These are phyloP conservation scores for Suhomyces bribrorum DNA, from an alignment of 1,139 yeast species.

Conservation along the genomic window DNA sequence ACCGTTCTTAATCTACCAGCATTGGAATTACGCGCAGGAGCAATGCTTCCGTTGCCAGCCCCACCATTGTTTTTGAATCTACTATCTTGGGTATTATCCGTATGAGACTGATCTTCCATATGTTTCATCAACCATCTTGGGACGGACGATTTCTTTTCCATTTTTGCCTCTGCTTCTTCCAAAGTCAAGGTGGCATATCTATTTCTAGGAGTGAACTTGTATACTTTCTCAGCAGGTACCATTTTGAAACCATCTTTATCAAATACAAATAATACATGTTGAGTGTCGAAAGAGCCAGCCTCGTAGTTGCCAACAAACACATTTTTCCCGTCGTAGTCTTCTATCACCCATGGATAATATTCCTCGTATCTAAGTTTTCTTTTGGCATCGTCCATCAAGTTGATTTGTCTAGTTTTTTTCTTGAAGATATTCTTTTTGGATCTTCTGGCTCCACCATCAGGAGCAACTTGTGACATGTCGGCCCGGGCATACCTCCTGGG, in stretches of 20 bases:
- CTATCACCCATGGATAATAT: conserved; percentile 96
- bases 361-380: conserved; percentile 89
- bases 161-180: conserved; percentile 94
- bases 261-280: conserved; percentile 78
- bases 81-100: conserved; percentile 47
- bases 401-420: conserved; percentile 83
- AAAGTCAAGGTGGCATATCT: conserved; percentile 89
- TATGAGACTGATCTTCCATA: conserved; percentile 61
- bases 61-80: conserved; percentile 39
- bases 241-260: conserved; percentile 88
- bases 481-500: conserved; percentile 12
- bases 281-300: conserved; percentile 85
- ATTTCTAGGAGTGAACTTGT: conserved; percentile 89
- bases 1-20: conserved; percentile 58
- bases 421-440: conserved; percentile 63
- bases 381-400: conserved; percentile 76
- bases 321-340: conserved; percentile 90
- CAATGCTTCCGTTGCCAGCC: conserved; percentile 15
- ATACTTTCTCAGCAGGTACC: conserved; percentile 94
- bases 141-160: conserved; percentile 78
- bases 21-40: conserved; percentile 4
- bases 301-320: conserved; percentile 96
- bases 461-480: conserved; percentile 77
- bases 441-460: conserved; percentile 88
- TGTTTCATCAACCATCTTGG: conserved; percentile 98